A percentile compares a stretch with the other conserved stretches of the same genome.
phyloP scores from a whole-genome alignment of 1,284 basidiomycete genomes.

The Rhodotorula sp. region DNA sequence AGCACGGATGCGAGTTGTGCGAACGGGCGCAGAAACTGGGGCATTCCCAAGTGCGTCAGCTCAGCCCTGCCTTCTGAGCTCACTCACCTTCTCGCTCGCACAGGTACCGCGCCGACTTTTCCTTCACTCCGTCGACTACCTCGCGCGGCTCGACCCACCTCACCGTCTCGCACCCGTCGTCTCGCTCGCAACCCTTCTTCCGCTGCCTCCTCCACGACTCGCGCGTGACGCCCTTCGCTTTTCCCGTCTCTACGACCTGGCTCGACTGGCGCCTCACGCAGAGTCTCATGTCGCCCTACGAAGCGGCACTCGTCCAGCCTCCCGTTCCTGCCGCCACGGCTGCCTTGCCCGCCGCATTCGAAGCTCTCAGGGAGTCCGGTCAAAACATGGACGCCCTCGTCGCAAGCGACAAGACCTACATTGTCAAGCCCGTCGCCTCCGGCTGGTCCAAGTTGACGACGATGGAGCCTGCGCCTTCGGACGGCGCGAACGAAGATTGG shows the following conservation, averaged over 20 bases:
- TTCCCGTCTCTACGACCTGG: slow-evolving; percentile 24
- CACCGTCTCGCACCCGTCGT: slow-evolving; percentile 11
- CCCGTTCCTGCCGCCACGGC: neutral
- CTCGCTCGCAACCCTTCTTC: slow-evolving; percentile 30
- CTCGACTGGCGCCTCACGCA: slow-evolving; percentile 6
- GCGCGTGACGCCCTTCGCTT: slow-evolving; percentile 14
- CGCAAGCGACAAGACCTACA: slow-evolving; percentile 5
- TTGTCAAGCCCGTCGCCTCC: slow-evolving; percentile 2
- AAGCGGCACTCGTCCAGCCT: slow-evolving; percentile 11
- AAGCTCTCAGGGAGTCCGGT: neutral
- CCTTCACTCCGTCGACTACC: slow-evolving; percentile 1
- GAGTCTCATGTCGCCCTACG: slow-evolving; percentile 7
- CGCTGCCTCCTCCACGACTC: slow-evolving; percentile 22
- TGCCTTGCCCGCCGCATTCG: no score
- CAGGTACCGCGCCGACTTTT: slow-evolving; percentile 36
- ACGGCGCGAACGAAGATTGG: neutral
- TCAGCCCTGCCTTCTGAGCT: no score
- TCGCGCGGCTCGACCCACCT: neutral
- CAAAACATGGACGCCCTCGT: slow-evolving; percentile 9
- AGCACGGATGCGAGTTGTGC: slow-evolving; percentile 22
- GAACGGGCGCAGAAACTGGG: slow-evolving; percentile 38
- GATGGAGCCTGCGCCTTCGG: slow-evolving; percentile 1
- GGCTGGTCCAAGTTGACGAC: slow-evolving; percentile 9
- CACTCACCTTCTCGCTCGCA: no score
- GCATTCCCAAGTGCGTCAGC: slow-evolving; percentile 31